Percentiles rank a stretch among this genome's conserved stretches.
Conservation (phyloP, 2,329 filamentous ascomycete genomes). For the Scytalidium sp. region DNA sequence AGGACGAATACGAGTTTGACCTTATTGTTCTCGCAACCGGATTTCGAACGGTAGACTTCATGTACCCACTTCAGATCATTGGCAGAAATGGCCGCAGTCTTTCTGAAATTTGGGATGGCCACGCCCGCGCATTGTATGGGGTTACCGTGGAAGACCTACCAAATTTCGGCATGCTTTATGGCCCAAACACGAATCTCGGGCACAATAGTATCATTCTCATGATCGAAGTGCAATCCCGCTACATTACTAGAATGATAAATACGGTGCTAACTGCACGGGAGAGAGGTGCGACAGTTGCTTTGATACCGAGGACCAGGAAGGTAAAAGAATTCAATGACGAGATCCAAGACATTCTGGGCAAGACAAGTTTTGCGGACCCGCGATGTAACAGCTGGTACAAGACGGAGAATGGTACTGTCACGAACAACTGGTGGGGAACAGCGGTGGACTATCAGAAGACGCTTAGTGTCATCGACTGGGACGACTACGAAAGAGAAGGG, state of each 20-base stretch:
- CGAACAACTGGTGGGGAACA: constrained; percentile 53
- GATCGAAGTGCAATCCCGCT: constrained; percentile 56
- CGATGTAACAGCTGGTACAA: constrained; percentile 57
- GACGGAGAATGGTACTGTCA: constrained; percentile 48
- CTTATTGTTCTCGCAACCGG: constrained; percentile 57
- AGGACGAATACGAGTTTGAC: constrained; percentile 45
- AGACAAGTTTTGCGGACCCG: constrained; percentile 49
- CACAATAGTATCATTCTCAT: constrained; percentile 59
- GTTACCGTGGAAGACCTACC: constrained; percentile 48
- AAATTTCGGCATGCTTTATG: constrained; percentile 57
- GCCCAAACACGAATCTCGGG: constrained; percentile 47
- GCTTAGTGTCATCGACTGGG: constrained; percentile 38
- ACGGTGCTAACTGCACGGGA: constrained; percentile 43
- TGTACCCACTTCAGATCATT: constrained; percentile 52
- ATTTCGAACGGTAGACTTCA: constrained; percentile 56
- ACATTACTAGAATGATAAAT: constrained; percentile 47
- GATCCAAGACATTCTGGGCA: constrained; percentile 41
- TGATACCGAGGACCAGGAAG: constrained; percentile 39
- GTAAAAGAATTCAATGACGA: constrained; percentile 42
- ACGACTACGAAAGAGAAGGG: constrained; percentile 39
- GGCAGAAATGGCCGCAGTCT: constrained; percentile 41
- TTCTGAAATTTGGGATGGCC: constrained; percentile 53
- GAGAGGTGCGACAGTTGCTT: constrained; percentile 35
- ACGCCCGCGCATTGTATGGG: too few relatives aligned
- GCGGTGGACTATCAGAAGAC: constrained; percentile 53